Percentiles rank a stretch among this genome's conserved stretches.
Conservation (phyloP, 2,329 filamentous ascomycete genomes). For the Didymella glomerata region DNA sequence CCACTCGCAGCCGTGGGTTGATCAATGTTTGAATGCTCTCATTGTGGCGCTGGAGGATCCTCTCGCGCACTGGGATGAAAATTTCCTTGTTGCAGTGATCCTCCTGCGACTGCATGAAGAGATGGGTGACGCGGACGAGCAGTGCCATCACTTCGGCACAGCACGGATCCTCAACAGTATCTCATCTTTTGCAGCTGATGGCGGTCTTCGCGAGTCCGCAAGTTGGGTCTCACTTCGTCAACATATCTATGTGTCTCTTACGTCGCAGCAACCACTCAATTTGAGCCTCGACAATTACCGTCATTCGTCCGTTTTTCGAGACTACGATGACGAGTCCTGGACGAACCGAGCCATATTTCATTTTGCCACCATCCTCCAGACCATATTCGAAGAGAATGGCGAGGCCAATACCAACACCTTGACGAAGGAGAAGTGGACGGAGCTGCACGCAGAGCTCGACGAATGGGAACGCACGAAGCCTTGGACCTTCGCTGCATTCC, state of each 20-base stretch:
- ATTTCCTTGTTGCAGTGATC: constrained; percentile 59
- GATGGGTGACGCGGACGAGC: constrained; percentile 51
- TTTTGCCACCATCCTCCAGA: constrained; percentile 41
- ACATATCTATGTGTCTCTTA: constrained; percentile 53
- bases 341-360: constrained; percentile 45
- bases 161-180: constrained; percentile 52
- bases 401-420: constrained; percentile 27
- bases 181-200: constrained; percentile 49
- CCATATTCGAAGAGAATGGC: constrained; percentile 36
- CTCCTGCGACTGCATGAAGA: constrained; percentile 61
- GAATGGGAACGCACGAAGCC: constrained; percentile 46
- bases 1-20: constrained; percentile 57
- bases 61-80: constrained; percentile 56
- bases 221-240: constrained; percentile 54
- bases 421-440: constrained; percentile 39
- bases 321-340: constrained; percentile 43
- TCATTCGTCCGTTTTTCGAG: constrained; percentile 41
- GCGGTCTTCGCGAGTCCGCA: constrained; percentile 53
- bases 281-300: constrained; percentile 44
- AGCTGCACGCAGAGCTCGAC: constrained; percentile 41
- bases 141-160: constrained; percentile 52
- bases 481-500: constrained; percentile 40
- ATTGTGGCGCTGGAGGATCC: constrained; percentile 57
- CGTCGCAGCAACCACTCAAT: constrained; percentile 45
- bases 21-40: constrained; percentile 57